Evolutionary conservation across 192 early-diverging fungal species (phyloP), one percentile per base, ranked within the genome.

Genomic region (Linderina pennispora): DNA sequence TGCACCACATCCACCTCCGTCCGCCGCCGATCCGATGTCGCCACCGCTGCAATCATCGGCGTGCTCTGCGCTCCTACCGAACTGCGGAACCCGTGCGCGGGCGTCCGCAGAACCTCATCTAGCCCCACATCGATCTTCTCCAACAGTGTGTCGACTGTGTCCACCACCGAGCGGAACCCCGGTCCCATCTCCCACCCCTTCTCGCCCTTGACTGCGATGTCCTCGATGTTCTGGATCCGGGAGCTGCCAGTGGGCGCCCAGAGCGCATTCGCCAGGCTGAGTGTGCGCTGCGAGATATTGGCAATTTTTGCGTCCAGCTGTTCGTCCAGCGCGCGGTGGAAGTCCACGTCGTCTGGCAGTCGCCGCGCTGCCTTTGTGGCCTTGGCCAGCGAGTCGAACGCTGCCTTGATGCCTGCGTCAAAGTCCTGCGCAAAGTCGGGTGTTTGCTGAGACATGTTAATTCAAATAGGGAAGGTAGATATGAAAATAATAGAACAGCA

Each of bases 91-190:
- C 19, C 38, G 32, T 62, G 58, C 32, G 55, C 61, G 0, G 47
- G 25, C 26, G 74, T 73, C 21, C 48, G 54, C 0, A 63, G 63
- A 25, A 85, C 60, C 50, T 85, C 83, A 58, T 92, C 90, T 25
- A 91, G 48, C 15, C 80, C 80, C 9, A 83, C 66, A 58, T 92
- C 91, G 79, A 87, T 85, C 44, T 79, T 80, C 65, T 97, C 91
- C 7, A 92, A 66, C 54, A 93, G 53, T 45, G 79, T 73, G 48
- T 97, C 94, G 4, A 91, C 69, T 16, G 80, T 76, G 43, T 93
- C 91, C 7, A 84, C 76, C 16, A 82, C 79, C 4, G 58, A 43
- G 23, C 64, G 52, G 46, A 80, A 97, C 15, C 78, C 61, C 16
- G 91, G 82, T 8, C 57, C 69, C 4, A 86, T 58, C 52, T 83